A percentile compares a stretch with the other conserved stretches of the same genome.
phyloP scores from a whole-genome alignment of 352 stramenopile species.

The Hyaloperonospora brassicae region DNA sequence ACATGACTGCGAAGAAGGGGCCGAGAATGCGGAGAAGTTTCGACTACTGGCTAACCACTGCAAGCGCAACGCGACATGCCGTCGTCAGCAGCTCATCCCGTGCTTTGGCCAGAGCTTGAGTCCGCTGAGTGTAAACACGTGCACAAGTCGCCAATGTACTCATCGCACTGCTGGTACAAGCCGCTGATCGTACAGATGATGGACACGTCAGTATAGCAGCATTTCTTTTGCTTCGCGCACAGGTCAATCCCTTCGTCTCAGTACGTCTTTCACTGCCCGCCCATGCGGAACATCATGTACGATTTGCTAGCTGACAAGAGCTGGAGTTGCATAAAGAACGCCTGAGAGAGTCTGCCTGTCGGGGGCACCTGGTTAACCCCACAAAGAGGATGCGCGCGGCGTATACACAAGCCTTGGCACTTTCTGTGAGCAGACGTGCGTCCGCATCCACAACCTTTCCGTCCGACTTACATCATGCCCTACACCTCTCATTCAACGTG shows the following conservation, averaged over 20 bases:
- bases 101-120: conserved; percentile 74
- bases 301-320: conserved; percentile 97
- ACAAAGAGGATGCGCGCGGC: neutral
- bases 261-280: conserved; percentile 94
- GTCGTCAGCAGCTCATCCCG: conserved; percentile 61
- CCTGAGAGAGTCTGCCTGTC: conserved; percentile 92
- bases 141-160: conserved; percentile 55
- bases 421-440: no score
- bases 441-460: no score
- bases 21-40: conserved; percentile 75
- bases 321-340: conserved; percentile 99
- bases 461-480: no score
- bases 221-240: no score
- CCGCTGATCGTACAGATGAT: no score
- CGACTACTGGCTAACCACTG: conserved; percentile 71
- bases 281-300: conserved; percentile 99
- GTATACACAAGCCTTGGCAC: no score
- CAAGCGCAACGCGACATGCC: conserved; percentile 62
- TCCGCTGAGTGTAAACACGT: conserved; percentile 52
- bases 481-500: no score
- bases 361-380: conserved; percentile 82
- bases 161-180: conserved; percentile 26
- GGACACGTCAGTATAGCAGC: no score
- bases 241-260: conserved; percentile 94
- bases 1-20: conserved; percentile 63